These are phyloP conservation scores for Salix caprea DNA, from an alignment of 345 rosid genomes.

Conservation along the genomic window DNA sequence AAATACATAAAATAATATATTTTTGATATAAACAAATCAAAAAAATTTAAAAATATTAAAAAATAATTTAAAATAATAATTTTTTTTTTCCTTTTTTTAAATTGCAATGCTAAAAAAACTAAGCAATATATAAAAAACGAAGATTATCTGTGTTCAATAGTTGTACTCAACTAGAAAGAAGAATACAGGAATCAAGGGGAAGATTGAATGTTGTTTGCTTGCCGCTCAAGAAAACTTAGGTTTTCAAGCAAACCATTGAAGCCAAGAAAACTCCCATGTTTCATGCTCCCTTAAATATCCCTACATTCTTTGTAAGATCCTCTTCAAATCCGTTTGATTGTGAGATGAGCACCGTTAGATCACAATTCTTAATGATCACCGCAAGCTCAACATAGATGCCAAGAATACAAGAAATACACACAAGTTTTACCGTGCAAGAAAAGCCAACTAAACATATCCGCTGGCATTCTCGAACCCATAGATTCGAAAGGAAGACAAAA, in stretches of 20 bases:
- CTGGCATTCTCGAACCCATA: not conserved
- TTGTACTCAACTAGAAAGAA: not conserved
- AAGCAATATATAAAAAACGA: not conserved
- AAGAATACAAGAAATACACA: not conserved
- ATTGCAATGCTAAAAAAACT: fast-evolving
- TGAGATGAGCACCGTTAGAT: not conserved
- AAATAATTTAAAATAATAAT: too few relatives aligned
- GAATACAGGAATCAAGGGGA: not conserved
- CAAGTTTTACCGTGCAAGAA: not conserved
- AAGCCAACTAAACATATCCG: not conserved
- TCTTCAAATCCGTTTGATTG: not conserved
- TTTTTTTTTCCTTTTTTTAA: not conserved
- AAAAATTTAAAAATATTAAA: too few relatives aligned
- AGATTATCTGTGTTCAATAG: too few relatives aligned
- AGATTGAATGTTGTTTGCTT: not conserved
- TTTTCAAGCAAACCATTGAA: not conserved
- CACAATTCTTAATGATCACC: not conserved
- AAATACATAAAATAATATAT: too few relatives aligned
- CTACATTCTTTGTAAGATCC: not conserved
- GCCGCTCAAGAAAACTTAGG: not conserved
- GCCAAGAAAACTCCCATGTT: not conserved
- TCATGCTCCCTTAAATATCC: not conserved
- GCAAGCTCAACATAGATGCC: not conserved
- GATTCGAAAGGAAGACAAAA: not conserved
- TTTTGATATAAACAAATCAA: too few relatives aligned